Evolutionary conservation across 768 basidiomycete genomes (phyloP).

Genomic region (Boletus pseudopeckii): DNA sequence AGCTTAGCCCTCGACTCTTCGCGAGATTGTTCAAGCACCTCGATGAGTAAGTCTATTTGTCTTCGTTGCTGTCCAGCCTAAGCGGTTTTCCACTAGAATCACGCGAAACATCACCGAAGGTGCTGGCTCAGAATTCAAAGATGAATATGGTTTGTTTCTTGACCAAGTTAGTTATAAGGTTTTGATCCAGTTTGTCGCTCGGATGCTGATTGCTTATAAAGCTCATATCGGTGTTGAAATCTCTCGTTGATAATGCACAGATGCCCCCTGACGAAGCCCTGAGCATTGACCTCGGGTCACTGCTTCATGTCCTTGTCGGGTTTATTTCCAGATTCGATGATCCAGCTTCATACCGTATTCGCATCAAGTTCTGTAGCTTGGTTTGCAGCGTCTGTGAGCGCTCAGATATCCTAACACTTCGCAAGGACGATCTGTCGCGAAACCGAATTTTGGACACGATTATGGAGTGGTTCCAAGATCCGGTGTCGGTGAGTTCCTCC

Average conservation of each 20-base stretch:
- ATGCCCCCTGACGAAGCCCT: slow-evolving; percentile 55
- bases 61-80: not conserved
- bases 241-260: slow-evolving; percentile 71
- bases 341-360: slow-evolving; percentile 55
- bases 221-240: slow-evolving; percentile 73
- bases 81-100: slow-evolving; percentile 35
- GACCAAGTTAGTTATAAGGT: slow-evolving; percentile 56
- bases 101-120: slow-evolving; percentile 50
- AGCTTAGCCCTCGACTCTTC: slow-evolving; percentile 71
- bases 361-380: slow-evolving; percentile 71
- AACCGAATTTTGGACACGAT: slow-evolving; percentile 73
- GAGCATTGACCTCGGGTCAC: slow-evolving; percentile 60
- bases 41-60: slow-evolving; percentile 55
- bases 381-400: slow-evolving; percentile 66
- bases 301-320: slow-evolving; percentile 54
- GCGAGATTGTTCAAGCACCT: slow-evolving; percentile 64
- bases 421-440: slow-evolving; percentile 63
- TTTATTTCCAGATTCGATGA: slow-evolving; percentile 65
- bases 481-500: slow-evolving; percentile 42
- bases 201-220: slow-evolving; percentile 32
- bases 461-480: slow-evolving; percentile 73
- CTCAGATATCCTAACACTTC: slow-evolving; percentile 55
- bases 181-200: not conserved
- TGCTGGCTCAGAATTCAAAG: slow-evolving; percentile 40
- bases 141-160: slow-evolving; percentile 49